Evolutionary conservation across 129 eudicot species (phyloP), one percentile per base, ranked within the genome.

Genomic region (Kitagawia praeruptora): DNA sequence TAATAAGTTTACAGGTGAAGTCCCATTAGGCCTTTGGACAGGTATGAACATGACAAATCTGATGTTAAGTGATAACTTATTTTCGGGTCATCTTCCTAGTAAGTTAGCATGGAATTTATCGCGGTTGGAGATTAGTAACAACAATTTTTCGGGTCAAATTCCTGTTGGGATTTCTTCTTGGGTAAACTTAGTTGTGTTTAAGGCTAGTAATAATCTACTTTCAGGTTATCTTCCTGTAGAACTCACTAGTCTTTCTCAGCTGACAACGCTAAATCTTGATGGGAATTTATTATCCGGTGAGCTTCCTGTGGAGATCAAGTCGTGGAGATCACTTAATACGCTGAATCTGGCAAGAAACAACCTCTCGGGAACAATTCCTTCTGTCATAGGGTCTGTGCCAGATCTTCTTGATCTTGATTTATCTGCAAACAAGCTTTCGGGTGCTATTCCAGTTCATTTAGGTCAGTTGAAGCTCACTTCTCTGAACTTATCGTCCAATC

Each of bases 231-330:
- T 95, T 66, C 99, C 99, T 0, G 71, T 40, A 14, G 92, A 79
- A 19, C 69, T 95, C 70, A 92, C 97, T 7, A 76, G 78, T 51
- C 97, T 95, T 71, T 73, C 87, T 3, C 84, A 85, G 82, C 87
- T 95, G 6, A 86, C 71, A 72, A 85, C 87, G 9, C 86, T 95
- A 16, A 44, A 25, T 27, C 93, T 95, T 5, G 96, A 92, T 39
- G 95, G 99, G 21, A 95, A 95, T 81, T 85, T 81, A 4, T 83
- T 95, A 72, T 87, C 97, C 14, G 97, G 99, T 47, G 85, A 81
- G 69, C 86, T 95, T 75, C 97, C 99, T 8, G 54, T 87, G 0
- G 77, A 83, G 44, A 85, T 92, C 31, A 56, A 74, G 58, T 90
- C 98, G 3, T 95, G 99, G 99, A 81, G 76, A 27, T 88, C 88